Base-by-base conservation (phyloP, 139 green algal genomes). In the Chlorella sp. region DNA sequence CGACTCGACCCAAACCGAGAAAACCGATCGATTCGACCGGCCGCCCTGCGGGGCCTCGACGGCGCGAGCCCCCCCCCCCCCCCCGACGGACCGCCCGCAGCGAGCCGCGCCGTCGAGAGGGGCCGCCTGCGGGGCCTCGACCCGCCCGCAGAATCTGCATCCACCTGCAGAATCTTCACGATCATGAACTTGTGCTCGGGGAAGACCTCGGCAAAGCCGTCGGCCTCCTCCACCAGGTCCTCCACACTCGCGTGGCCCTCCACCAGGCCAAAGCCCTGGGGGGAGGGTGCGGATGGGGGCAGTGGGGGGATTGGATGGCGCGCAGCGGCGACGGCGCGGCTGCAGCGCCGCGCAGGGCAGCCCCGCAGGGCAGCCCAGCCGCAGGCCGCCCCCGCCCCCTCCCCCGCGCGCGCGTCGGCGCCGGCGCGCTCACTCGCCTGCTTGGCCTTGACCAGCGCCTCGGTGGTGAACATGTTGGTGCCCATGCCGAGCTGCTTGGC, bases 161-260 rank as follows among this genome's bases (percentile, higher is more conserved):
- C 9, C 31, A 53, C 77, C 81, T 92, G 83, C 42, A 96, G 89
- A 60, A 91, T 88, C 59, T 89, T 80, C 15, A 96, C 91, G 46
- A 96, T 94, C 82, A 91, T 86, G 80, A 83, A 95, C 88, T 96
- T 96, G 89, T 96, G 91, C 89, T 96, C 91, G 38, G 91, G 91
- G 88, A 95, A 96, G 25, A 96, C 91, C 79, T 94, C 87, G 3
- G 91, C 91, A 77, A 95, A 95, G 68, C 91, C 91, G 67, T 96
- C 91, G 50, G 87, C 90, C 42, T 86, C 76, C 85, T 94, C 89
- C 17, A 92, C 79, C 81, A 96, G 88, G 55, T 92, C 83, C 14
- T 84, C 74, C 55, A 93, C 77, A 27, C 73, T 77, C 5, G 71
- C 80, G 73, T 86, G 51, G 38, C 82, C 85, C 38, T 87, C 81